A percentile compares a stretch with the other conserved stretches of the same genome.
phyloP scores from a whole-genome alignment of 1,284 basidiomycete species.

The Trametes sp. region DNA sequence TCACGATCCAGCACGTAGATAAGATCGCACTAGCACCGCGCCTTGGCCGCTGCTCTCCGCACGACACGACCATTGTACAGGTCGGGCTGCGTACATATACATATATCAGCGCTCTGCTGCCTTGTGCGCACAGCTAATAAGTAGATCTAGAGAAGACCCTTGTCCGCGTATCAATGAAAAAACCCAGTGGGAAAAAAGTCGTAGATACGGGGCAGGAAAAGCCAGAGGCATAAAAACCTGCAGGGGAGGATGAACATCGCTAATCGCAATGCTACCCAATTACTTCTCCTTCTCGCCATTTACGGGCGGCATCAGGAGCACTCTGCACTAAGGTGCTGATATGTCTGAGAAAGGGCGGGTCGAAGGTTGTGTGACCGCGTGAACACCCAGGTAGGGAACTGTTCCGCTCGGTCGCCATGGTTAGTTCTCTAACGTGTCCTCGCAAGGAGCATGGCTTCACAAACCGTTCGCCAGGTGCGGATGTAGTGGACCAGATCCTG shows the following conservation, averaged over 20 bases:
- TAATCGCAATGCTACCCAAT: background rate
- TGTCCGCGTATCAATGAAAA: background rate
- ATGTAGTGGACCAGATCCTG: background rate
- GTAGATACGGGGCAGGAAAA: background rate
- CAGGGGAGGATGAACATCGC: background rate
- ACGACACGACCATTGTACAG: too few species aligned
- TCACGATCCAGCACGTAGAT: background rate
- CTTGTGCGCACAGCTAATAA: background rate
- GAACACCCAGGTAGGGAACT: background rate
- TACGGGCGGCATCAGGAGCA: background rate
- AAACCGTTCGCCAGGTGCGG: background rate
- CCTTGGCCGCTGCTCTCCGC: background rate
- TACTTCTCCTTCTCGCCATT: background rate
- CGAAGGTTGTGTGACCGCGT: background rate
- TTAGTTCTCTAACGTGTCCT: background rate
- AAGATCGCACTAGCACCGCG: background rate
- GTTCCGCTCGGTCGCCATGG: background rate
- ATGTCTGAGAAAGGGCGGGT: background rate
- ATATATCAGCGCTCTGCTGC: too few species aligned
- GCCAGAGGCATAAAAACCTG: slow-evolving; percentile 1
- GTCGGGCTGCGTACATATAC: too few species aligned
- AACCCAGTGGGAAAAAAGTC: background rate
- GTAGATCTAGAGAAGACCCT: background rate
- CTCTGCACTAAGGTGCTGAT: background rate
- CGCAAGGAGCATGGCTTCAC: background rate